phyloP scores from a whole-genome alignment of 305 asterid species.

The Petunia hybrid region DNA sequence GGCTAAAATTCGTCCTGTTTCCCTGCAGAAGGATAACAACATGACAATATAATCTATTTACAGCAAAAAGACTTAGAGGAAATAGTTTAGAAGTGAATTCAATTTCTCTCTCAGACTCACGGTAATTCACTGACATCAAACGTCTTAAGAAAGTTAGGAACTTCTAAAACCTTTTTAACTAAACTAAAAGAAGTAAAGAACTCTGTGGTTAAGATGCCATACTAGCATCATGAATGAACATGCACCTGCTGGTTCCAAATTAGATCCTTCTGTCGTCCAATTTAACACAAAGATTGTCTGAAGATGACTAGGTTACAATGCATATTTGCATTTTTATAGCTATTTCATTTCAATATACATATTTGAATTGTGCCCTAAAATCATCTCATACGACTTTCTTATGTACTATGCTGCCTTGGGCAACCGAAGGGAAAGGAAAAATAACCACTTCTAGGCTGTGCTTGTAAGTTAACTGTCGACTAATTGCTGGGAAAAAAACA shows the following conservation, averaged over 20 bases:
- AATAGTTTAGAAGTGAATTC: slow-evolving; percentile 13
- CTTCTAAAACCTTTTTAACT: background rate
- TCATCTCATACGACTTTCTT: slow-evolving; percentile 5
- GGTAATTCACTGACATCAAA: background rate
- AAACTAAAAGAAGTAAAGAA: slow-evolving; percentile 24
- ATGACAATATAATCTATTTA: slow-evolving; percentile 9
- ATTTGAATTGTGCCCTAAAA: slow-evolving; percentile 21
- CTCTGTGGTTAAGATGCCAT: slow-evolving; percentile 24
- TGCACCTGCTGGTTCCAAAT: background rate
- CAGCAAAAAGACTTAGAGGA: background rate
- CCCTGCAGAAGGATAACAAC: slow-evolving; percentile 59
- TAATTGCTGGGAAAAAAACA: slow-evolving; percentile 4
- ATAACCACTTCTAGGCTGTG: slow-evolving; percentile 19
- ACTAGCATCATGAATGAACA: background rate
- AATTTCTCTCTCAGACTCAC: background rate
- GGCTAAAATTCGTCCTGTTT: slow-evolving; percentile 68
- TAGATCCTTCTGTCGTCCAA: background rate
- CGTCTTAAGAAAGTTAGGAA: slow-evolving; percentile 3
- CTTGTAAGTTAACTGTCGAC: background rate
- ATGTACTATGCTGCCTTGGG: slow-evolving; percentile 18
- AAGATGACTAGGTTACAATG: slow-evolving; percentile 23
- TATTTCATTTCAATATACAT: background rate
- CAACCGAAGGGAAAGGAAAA: background rate
- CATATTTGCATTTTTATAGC: slow-evolving; percentile 17
- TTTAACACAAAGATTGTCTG: background rate